These are phyloP conservation scores for Vicia villosa DNA, from an alignment of 306 rosid species.

Conservation along the genomic window DNA sequence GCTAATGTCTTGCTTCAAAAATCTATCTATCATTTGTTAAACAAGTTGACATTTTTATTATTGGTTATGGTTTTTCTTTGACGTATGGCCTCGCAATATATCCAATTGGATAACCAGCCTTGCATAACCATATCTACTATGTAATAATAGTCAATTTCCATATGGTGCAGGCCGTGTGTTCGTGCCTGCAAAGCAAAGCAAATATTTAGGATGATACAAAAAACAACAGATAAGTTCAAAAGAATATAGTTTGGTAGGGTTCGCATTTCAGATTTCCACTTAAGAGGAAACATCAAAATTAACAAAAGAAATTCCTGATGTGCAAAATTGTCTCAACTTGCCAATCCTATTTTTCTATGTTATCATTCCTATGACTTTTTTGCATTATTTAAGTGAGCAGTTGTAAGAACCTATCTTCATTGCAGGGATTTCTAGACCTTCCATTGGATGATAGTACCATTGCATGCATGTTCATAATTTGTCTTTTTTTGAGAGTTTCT, in stretches of 20 bases:
- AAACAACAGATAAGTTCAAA: too few species aligned
- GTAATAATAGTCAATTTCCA: too few species aligned
- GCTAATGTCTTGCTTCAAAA: not conserved
- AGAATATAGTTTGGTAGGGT: not conserved
- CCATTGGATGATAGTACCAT: not conserved
- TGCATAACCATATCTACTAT: not conserved
- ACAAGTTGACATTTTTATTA: not conserved
- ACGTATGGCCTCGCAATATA: not conserved
- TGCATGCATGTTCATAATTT: too few species aligned
- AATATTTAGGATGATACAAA: too few species aligned
- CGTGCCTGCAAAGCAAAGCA: not conserved
- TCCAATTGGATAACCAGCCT: not conserved
- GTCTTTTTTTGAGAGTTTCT: too few species aligned
- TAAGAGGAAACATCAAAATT: not conserved
- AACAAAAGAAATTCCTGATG: not conserved
- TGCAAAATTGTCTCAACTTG: conserved; percentile 18
- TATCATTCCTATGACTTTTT: not conserved
- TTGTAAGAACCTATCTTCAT: conserved; percentile 43
- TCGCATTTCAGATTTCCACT: not conserved
- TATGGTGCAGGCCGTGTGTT: too few species aligned
- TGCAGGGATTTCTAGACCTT: conserved; percentile 55
- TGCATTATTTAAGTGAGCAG: conserved; percentile 27
- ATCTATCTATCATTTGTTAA: not conserved
- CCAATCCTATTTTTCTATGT: not conserved
- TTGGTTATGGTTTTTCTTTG: not conserved